Evolutionary conservation across 2,329 filamentous ascomycete genomes (phyloP).

Genomic region (Epichloe uncinata): DNA sequence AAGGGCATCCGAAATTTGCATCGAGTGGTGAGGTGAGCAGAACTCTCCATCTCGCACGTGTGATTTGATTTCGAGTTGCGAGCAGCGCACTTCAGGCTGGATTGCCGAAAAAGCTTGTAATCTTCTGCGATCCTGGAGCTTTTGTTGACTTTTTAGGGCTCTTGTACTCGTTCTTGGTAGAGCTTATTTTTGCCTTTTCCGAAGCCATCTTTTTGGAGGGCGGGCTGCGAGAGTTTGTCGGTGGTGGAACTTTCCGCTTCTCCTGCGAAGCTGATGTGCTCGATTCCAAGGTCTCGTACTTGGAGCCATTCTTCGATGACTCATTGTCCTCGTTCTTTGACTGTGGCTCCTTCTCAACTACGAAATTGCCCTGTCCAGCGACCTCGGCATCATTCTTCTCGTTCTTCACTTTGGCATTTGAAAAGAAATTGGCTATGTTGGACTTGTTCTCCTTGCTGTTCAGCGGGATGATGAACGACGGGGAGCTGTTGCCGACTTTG

Average conservation of each 20-base stretch:
- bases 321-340: background rate
- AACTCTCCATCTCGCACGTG: too few relatives aligned
- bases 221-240: slow-evolving; percentile 6
- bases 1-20: too few relatives aligned
- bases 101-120: slow-evolving; percentile 79
- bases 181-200: slow-evolving; percentile 23
- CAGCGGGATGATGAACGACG: slow-evolving; percentile 69
- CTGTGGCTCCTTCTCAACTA: background rate
- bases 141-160: slow-evolving; percentile 62
- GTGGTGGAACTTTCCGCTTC: slow-evolving; percentile 16
- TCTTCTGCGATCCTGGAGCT: slow-evolving; percentile 34
- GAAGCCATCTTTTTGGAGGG: slow-evolving; percentile 16
- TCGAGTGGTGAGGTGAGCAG: too few relatives aligned
- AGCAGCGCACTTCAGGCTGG: slow-evolving; percentile 15
- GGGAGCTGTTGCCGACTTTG: slow-evolving; percentile 86
- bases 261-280: background rate
- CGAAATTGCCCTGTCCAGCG: background rate
- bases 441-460: slow-evolving; percentile 78
- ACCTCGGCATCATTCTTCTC: background rate
- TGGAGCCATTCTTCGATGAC: background rate
- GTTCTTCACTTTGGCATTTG: slow-evolving; percentile 35
- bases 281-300: background rate
- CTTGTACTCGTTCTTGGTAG: slow-evolving; percentile 26
- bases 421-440: slow-evolving; percentile 91
- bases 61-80: background rate